Evolutionary conservation across 352 stramenopile species (phyloP).

Genomic region (Phytopythium delawarense): DNA sequence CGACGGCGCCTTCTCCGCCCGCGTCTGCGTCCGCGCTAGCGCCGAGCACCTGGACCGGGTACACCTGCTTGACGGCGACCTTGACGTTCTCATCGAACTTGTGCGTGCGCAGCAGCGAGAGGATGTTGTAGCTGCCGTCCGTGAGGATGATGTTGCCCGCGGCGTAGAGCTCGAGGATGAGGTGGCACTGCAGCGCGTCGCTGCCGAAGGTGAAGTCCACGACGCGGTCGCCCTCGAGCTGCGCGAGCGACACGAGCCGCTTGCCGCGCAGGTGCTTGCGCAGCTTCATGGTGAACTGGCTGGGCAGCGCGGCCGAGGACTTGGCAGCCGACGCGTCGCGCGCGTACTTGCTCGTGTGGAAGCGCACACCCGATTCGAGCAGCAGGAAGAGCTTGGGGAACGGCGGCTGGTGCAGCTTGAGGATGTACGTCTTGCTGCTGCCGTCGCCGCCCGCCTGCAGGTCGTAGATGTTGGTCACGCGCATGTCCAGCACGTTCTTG

Average conservation of each 20-base stretch:
- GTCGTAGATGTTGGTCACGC: conserved; percentile 98
- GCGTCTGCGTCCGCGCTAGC: conserved; percentile 23
- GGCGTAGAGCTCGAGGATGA: conserved; percentile 98
- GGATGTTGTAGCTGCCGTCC: conserved; percentile 92
- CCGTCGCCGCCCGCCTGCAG: conserved; percentile 80
- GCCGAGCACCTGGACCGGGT: conserved; percentile 61
- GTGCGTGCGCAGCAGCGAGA: conserved; percentile 94
- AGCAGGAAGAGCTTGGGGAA: conserved; percentile 93
- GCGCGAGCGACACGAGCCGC: conserved; percentile 88
- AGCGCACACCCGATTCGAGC: conserved; percentile 95
- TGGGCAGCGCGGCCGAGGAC: conserved; percentile 76
- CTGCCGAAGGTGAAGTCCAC: conserved; percentile 96
- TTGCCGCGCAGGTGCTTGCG: conserved; percentile 96
- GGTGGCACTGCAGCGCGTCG: conserved; percentile 85
- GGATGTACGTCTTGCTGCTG: conserved; percentile 88
- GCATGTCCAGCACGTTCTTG: conserved; percentile 87
- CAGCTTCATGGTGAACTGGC: conserved; percentile 97
- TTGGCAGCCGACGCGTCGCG: conserved; percentile 48
- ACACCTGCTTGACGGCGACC: conserved; percentile 80
- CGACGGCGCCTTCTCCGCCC: neutral
- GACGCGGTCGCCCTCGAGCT: conserved; percentile 95
- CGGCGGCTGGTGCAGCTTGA: conserved; percentile 90
- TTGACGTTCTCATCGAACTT: conserved; percentile 91
- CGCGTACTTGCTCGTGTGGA: conserved; percentile 94
- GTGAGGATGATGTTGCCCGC: conserved; percentile 97